Conservation (phyloP, 768 basidiomycete genomes). For the Crucibulum laeve region DNA sequence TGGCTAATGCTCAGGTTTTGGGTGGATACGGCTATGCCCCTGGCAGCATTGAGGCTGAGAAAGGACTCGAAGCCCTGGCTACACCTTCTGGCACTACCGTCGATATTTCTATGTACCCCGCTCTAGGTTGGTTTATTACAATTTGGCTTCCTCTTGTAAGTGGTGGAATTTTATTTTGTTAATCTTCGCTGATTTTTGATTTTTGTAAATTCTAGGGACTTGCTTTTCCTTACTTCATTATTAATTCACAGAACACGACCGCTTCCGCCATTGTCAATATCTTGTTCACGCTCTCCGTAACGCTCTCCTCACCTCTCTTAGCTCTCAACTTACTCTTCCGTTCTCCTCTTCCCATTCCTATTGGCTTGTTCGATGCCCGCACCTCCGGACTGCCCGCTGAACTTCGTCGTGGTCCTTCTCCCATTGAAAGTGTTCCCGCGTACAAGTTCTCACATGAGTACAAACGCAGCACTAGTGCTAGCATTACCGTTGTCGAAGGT, state of each 20-base stretch:
- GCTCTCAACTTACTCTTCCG: slow-evolving; percentile 57
- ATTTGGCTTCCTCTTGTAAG: slow-evolving; percentile 72
- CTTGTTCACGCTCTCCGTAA: slow-evolving; percentile 59
- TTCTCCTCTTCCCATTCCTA: slow-evolving; percentile 63
- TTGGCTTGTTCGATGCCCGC: slow-evolving; percentile 56
- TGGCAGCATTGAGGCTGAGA: slow-evolving; percentile 43
- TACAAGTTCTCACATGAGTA: slow-evolving; percentile 49
- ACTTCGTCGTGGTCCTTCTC: slow-evolving; percentile 38
- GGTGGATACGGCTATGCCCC: slow-evolving; percentile 67
- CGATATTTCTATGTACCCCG: slow-evolving; percentile 51
- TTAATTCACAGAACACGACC: slow-evolving; percentile 30
- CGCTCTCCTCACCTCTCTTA: slow-evolving; percentile 63
- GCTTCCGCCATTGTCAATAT: slow-evolving; percentile 38
- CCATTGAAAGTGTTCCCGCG: slow-evolving; percentile 32
- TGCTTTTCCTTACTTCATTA: slow-evolving; percentile 58
- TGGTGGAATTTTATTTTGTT: slow-evolving; percentile 9
- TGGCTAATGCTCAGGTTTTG: slow-evolving; percentile 58
- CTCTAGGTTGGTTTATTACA: slow-evolving; percentile 58
- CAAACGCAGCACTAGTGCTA: slow-evolving; percentile 60
- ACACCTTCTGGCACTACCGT: slow-evolving; percentile 40
- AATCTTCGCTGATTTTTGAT: slow-evolving; percentile 3
- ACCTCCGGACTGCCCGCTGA: slow-evolving; percentile 32
- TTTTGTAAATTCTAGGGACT: slow-evolving; percentile 37
- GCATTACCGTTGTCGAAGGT: slow-evolving; percentile 65
- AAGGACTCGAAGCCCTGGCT: slow-evolving; percentile 43